Conservation (phyloP, 352 stramenopile genomes). For the Globisporangium lucens region DNA sequence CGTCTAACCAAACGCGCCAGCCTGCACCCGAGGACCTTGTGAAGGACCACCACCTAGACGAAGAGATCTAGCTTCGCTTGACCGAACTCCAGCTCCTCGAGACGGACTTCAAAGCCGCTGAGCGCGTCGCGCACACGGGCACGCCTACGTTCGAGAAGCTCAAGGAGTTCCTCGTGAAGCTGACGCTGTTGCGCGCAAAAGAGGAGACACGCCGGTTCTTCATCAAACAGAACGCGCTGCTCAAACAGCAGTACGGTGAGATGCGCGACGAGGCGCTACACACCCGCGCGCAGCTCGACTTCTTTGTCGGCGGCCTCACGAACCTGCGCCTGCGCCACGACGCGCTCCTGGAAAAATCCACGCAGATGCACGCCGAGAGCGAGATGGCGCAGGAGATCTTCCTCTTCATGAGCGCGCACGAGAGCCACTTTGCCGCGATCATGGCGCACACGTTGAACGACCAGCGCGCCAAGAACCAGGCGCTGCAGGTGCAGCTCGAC, state of each 20-base stretch:
- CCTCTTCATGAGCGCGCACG: constrained; percentile 51
- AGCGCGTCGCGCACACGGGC: constrained; percentile 53
- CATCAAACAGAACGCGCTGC: constrained; percentile 41
- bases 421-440: constrained; percentile 53
- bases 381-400: constrained; percentile 58
- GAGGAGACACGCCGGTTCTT: constrained; percentile 55
- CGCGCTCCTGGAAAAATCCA: constrained; percentile 48
- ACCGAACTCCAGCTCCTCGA: constrained; percentile 48
- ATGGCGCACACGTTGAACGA: constrained; percentile 42
- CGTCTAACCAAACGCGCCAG: constrained; percentile 5
- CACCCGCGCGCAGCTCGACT: constrained; percentile 62
- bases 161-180: constrained; percentile 61
- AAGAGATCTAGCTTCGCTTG: constrained; percentile 45
- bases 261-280: constrained; percentile 65
- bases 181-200: constrained; percentile 55
- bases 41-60: constrained; percentile 54
- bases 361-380: constrained; percentile 54
- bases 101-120: constrained; percentile 53
- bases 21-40: constrained; percentile 23
- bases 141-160: constrained; percentile 72
- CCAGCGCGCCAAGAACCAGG: constrained; percentile 36
- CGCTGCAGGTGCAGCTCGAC: constrained; percentile 26
- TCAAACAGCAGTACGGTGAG: constrained; percentile 46
- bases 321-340: constrained; percentile 68
- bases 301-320: constrained; percentile 76